Evolutionary conservation across 441 rosid species (phyloP), one percentile per base, ranked within the genome.

Genomic region (Jatropha podagrica): DNA sequence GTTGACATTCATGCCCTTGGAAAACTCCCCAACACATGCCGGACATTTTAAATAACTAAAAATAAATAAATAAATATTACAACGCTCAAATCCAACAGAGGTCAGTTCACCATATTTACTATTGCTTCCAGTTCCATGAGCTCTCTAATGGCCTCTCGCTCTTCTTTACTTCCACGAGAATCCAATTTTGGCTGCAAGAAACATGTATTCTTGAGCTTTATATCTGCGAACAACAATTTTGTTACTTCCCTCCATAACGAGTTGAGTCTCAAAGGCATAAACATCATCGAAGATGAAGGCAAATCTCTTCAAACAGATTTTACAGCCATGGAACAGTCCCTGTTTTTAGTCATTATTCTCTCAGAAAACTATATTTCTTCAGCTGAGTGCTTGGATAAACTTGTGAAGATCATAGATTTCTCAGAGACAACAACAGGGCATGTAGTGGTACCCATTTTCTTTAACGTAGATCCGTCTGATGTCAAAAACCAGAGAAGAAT

Each of bases 341-440:
- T 55, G 48, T 20, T 23, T 46, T 12, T 48, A 0, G 0, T 67
- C 0, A 38, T 67, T 46, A 2, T 67, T 67, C 40, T 67, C 1
- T 67, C 70, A 13, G 56, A 67, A 23, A 67, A 23, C 12, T 67
- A 67, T 46, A n/a, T 23, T 23, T 46, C 55, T 46, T 67, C 55
- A 10, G 10, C 18, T 46, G 11, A 3, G 9, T 67, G 70, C 70
- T 67, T 67, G 70, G 70, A 67, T 67, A 5, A 23, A 48, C 70
- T 67, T 46, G 55, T 20, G 3, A 26, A 23, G n/a, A 26, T 67
- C 55, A 23, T 46, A 23, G 56, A 67, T 67, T 20, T 55, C 32
- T 32, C 32, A 32, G 32, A 32, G 32, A 32, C 32, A 32, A 32
- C 32, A 32, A 32, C 32, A 32, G 32, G 32, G 32, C 32, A 32